Evolutionary conservation across 306 rosid genomes (phyloP).

Genomic region (Pachyrhizus erosus): DNA sequence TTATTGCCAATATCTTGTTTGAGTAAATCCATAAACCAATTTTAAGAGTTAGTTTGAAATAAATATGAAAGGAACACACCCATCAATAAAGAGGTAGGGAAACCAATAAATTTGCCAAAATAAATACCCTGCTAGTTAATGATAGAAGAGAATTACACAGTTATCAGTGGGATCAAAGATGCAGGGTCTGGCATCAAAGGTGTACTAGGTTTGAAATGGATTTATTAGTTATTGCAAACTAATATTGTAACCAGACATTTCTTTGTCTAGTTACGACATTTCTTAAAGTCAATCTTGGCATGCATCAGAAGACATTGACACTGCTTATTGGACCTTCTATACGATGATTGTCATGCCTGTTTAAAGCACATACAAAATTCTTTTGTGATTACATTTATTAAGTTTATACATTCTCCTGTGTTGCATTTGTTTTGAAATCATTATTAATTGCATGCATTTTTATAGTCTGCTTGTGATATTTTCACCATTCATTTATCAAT

Average conservation of each 20-base stretch:
- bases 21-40: not conserved
- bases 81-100: not conserved
- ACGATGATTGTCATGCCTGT: not conserved
- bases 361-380: not conserved
- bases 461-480: not conserved
- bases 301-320: not conserved
- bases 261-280: not conserved
- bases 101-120: not conserved
- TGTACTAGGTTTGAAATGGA: not conserved
- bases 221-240: not conserved
- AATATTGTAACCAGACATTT: not conserved
- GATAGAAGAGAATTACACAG: not conserved
- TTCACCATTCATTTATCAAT: not conserved
- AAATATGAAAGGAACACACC: not conserved
- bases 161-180: not conserved
- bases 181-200: not conserved
- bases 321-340: not conserved
- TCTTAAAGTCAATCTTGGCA: not conserved
- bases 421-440: not conserved
- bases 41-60: not conserved
- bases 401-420: not conserved
- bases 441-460: not conserved
- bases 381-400: not conserved
- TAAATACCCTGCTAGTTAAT: not conserved
- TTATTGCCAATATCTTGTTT: not conserved